Evolutionary conservation across 2,329 filamentous ascomycete species (phyloP).

Genomic region (Pyricularia grisea): DNA sequence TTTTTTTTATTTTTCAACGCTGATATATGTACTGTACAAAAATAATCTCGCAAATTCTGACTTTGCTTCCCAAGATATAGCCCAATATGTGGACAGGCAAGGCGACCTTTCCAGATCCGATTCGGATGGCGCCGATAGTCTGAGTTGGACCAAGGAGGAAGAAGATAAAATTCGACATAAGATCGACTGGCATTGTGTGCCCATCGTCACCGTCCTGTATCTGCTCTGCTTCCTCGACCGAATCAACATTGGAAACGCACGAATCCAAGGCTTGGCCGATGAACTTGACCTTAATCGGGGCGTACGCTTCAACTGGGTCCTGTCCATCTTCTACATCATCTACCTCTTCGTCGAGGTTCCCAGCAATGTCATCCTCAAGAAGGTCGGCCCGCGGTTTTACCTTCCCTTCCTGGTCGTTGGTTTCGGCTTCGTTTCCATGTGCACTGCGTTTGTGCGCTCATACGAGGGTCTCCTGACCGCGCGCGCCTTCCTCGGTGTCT

Average conservation of each 20-base stretch:
- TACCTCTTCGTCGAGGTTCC: conserved; percentile 48
- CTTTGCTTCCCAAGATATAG: not conserved
- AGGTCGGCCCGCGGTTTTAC: conserved; percentile 40
- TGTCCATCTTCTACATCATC: conserved; percentile 48
- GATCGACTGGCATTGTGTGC: conserved; percentile 41
- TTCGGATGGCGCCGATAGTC: conserved; percentile 9
- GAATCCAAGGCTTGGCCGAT: conserved; percentile 40
- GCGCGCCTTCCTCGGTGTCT: conserved; percentile 57
- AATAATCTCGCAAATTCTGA: not conserved
- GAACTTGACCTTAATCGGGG: conserved; percentile 36
- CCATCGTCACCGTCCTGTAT: conserved; percentile 42
- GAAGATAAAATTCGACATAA: conserved; percentile 38
- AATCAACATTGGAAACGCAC: conserved; percentile 42
- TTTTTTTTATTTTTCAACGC: not conserved
- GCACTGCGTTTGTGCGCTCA: conserved; percentile 40
- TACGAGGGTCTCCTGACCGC: conserved; percentile 36
- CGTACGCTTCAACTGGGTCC: conserved; percentile 46
- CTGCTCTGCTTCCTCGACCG: conserved; percentile 32
- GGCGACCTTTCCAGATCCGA: conserved; percentile 7
- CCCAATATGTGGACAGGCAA: not conserved
- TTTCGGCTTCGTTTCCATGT: conserved; percentile 45
- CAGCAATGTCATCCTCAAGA: conserved; percentile 45
- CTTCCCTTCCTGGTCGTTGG: conserved; percentile 43
- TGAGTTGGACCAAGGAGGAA: conserved; percentile 40
- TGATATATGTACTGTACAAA: not conserved